phyloP scores from a whole-genome alignment of 768 basidiomycete genomes.

The Mycena galericulata region DNA sequence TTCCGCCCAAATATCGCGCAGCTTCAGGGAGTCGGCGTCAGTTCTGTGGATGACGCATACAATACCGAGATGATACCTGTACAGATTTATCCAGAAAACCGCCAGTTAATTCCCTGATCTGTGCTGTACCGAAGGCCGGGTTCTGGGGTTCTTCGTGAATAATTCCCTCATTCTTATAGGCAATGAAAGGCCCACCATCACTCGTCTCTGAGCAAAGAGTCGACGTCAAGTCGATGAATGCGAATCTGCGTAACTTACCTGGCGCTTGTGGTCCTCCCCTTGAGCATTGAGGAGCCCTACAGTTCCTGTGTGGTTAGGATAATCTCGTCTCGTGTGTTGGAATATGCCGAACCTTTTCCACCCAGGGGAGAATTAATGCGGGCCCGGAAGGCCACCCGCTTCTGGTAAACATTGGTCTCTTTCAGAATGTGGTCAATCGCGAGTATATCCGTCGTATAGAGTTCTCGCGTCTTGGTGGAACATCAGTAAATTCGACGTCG shows the following conservation, averaged over 20 bases:
- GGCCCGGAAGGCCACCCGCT: neutral
- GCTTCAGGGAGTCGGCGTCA: neutral
- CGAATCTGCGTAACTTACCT: neutral
- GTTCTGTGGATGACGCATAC: neutral
- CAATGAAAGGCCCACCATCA: constrained; percentile 3
- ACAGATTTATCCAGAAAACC: constrained; percentile 51
- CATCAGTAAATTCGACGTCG: neutral
- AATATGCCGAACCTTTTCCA: constrained; percentile 9
- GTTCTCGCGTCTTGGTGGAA: neutral
- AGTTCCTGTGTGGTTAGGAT: neutral
- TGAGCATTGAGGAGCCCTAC: constrained; percentile 16
- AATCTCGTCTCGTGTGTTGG: neutral
- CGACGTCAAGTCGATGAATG: too few relatives aligned
- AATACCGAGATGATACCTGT: constrained; percentile 35
- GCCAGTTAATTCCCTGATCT: constrained; percentile 50
- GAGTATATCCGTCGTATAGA: constrained; percentile 2
- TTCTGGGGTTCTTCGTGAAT: constrained; percentile 41
- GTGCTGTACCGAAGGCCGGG: constrained; percentile 56
- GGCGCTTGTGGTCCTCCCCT: constrained; percentile 20
- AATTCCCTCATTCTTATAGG: neutral
- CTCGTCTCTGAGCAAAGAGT: constrained; percentile 8
- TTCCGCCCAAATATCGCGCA: constrained; percentile 20
- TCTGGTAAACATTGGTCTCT: constrained; percentile 2
- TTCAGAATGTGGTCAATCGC: constrained; percentile 14
- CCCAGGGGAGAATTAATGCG: neutral